These are phyloP conservation scores for Anthracocystis panici-leucophaei DNA, from an alignment of 1,284 basidiomycete genomes.

Conservation along the genomic window DNA sequence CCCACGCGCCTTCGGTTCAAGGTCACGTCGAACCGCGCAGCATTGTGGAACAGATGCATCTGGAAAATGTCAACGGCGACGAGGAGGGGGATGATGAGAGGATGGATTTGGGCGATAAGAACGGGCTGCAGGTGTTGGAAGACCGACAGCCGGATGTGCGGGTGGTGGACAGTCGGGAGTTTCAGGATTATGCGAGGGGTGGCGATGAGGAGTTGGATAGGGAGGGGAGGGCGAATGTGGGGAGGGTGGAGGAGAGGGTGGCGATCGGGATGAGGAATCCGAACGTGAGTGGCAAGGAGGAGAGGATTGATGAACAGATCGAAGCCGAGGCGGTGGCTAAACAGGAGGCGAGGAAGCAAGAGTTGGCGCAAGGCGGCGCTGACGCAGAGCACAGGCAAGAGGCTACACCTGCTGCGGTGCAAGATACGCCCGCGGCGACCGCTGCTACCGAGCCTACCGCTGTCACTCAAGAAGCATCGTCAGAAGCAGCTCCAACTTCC, in stretches of 20 bases:
- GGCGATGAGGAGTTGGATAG: conserved; percentile 55
- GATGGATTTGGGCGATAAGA: conserved; percentile 53
- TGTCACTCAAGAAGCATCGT: background rate
- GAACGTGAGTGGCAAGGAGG: conserved; percentile 8
- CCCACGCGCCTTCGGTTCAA: conserved; percentile 63
- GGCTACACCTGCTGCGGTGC: background rate
- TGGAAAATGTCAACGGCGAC: conserved; percentile 48
- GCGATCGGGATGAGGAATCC: conserved; percentile 16
- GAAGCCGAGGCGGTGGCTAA: conserved; percentile 19
- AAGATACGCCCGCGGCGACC: background rate
- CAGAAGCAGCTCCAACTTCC: background rate
- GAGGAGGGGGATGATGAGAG: conserved; percentile 40
- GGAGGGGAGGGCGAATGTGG: conserved; percentile 20
- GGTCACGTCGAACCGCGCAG: conserved; percentile 62
- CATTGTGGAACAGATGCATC: conserved; percentile 36
- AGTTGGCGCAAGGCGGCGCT: background rate
- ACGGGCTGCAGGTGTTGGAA: conserved; percentile 39
- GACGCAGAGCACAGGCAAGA: background rate
- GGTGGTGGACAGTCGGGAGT: conserved; percentile 30
- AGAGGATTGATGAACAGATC: conserved; percentile 31
- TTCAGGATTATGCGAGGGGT: conserved; percentile 46
- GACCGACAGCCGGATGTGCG: conserved; percentile 32
- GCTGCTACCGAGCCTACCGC: background rate
- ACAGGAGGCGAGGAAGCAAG: conserved; percentile 9
- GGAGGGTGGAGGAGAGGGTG: conserved; percentile 20